Conservation (phyloP, 495 filamentous ascomycete species). For the Neurospora sp. region DNA sequence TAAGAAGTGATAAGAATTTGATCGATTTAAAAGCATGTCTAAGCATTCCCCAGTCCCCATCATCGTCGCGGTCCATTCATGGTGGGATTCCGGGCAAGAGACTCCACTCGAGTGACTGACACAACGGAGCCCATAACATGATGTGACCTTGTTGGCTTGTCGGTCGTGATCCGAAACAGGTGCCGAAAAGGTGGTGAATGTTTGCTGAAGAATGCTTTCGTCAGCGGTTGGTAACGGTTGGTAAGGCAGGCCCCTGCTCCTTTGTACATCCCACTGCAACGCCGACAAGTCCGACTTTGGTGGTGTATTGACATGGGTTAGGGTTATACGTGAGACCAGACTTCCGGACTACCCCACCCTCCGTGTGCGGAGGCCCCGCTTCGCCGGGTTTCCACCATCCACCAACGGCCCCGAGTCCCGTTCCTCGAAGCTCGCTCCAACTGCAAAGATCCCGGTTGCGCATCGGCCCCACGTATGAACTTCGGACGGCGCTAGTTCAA, state of each 20-base stretch:
- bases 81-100: not conserved
- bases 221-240: not conserved
- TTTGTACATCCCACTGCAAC: not conserved
- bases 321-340: not conserved
- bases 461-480: not conserved
- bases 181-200: not conserved
- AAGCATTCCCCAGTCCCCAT: not conserved
- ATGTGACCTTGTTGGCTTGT: not conserved
- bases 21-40: not conserved
- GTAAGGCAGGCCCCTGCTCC: not conserved
- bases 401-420: not conserved
- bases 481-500: not conserved
- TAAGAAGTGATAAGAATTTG: not conserved
- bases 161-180: not conserved
- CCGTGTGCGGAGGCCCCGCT: not conserved
- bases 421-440: not conserved
- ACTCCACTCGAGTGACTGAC: not conserved
- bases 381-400: not conserved
- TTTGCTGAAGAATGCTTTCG: not conserved
- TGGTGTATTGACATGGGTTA: not conserved
- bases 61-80: not conserved
- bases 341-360: not conserved
- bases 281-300: not conserved
- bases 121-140: not conserved
- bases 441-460: not conserved